Evolutionary conservation across 2,329 filamentous ascomycete genomes (phyloP).

Genomic region (Aschersonia sp.): DNA sequence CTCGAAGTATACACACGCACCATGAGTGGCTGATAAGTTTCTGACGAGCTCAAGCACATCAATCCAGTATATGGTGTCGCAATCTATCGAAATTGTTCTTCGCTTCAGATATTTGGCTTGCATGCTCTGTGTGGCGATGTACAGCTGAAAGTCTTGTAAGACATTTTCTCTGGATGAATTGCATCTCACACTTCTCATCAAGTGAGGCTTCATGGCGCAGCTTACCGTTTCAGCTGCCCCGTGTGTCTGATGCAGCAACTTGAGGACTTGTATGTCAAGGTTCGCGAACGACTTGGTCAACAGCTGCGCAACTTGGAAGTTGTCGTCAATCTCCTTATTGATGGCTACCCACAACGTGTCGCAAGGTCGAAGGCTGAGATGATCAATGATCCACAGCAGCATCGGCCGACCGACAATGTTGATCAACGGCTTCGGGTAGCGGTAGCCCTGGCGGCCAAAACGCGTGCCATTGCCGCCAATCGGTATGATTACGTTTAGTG

Average conservation of each 20-base stretch:
- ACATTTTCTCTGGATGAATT: background rate
- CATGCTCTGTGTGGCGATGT: slow-evolving; percentile 11
- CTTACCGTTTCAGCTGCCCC: slow-evolving; percentile 14
- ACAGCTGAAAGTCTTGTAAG: slow-evolving; percentile 7
- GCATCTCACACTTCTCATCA: background rate
- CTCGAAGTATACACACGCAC: slow-evolving; percentile 13
- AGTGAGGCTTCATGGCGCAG: background rate
- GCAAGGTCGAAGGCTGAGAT: slow-evolving; percentile 9
- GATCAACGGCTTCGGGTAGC: slow-evolving; percentile 16
- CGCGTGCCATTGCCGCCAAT: slow-evolving; percentile 16
- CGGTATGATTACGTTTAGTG: slow-evolving; percentile 16
- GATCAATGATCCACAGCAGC: slow-evolving; percentile 15
- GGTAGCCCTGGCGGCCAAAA: slow-evolving; percentile 15
- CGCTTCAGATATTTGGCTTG: slow-evolving; percentile 10
- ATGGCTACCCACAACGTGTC: slow-evolving; percentile 16
- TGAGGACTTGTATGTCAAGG: slow-evolving; percentile 10
- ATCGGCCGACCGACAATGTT: slow-evolving; percentile 13
- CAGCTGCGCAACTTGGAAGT: slow-evolving; percentile 13
- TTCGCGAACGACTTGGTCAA: slow-evolving; percentile 8
- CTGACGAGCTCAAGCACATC: slow-evolving; percentile 13
- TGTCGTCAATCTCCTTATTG: slow-evolving; percentile 14
- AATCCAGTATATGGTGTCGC: slow-evolving; percentile 18
- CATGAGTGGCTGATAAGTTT: slow-evolving; percentile 11
- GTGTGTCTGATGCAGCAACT: slow-evolving; percentile 14
- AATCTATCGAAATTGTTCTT: slow-evolving; percentile 15